Conservation (phyloP, 78 protist genomes). For the Planoprotostelium fungivorum region DNA sequence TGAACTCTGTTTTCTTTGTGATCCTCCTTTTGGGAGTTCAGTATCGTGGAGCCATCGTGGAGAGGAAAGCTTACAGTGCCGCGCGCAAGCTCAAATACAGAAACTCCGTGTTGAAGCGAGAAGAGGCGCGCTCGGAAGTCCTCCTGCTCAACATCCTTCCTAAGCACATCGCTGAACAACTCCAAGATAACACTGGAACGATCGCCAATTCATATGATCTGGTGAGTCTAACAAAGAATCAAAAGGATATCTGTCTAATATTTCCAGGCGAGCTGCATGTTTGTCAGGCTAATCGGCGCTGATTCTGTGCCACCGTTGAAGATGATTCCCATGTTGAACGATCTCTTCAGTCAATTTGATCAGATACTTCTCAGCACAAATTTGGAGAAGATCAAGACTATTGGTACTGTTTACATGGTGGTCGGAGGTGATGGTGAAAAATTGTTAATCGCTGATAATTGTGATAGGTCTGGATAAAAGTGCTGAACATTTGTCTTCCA, state of each 20-base stretch:
- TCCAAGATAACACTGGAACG: neutral
- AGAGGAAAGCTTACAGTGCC: neutral
- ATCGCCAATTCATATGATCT: neutral
- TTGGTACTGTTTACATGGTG: conserved; percentile 28
- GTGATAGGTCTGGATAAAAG: neutral
- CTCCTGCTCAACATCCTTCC: conserved; percentile 9
- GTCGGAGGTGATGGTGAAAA: conserved; percentile 39
- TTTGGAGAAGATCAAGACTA: conserved; percentile 47
- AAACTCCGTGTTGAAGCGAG: neutral
- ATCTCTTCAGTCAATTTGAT: conserved; percentile 7
- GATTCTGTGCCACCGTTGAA: neutral
- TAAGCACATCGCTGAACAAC: neutral
- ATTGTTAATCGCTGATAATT: no score
- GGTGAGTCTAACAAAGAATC: neutral
- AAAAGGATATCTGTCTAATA: neutral
- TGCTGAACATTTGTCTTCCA: neutral
- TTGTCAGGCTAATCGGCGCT: neutral
- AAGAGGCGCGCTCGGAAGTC: neutral
- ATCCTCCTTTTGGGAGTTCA: neutral
- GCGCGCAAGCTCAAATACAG: neutral
- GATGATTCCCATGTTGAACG: conserved; percentile 2
- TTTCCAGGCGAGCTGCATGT: neutral
- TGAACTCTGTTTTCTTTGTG: neutral
- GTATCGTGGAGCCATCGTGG: neutral
- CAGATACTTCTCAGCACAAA: neutral